Base-by-base conservation (phyloP, 495 filamentous ascomycete species). In the Xylaria curta region DNA sequence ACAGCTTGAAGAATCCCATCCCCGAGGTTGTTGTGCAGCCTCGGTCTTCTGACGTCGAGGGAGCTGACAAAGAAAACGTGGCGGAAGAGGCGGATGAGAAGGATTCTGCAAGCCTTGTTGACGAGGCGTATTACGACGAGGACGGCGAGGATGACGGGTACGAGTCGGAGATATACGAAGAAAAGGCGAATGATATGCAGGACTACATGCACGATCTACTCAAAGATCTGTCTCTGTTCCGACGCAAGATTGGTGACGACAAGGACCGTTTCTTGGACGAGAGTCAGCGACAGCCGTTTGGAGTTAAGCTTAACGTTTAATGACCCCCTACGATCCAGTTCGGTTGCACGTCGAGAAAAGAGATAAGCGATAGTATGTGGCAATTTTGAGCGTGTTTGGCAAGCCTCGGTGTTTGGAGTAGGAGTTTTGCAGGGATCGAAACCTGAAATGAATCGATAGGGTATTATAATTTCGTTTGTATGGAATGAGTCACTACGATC, bases 1-100 rank as follows among this genome's bases (percentile, higher is more conserved):
- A 97, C 42, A 93, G 90, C 73, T 75, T 98, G 47, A 93, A 91
- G 82, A 97, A 98, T 79, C 95, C 96, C 0, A 97, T 98, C 70
- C 89, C 88, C 6, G 73, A 79, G 40, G 80, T 91, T 13, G 80
- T 81, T 7, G 79, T 81, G 17, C 67, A 68, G 15, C 67, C 67
- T 46, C 54, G 7, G 24, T 38, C 67, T 28, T 51, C 63, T 44
- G 72, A 68, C 8, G 33, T 31, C 15, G 59, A 69, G 21, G 82
- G 75, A 28, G 62, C 38, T 10, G 75, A 64, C 65, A 79, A 70
- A 71, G 87, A 46, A 77, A 81, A 66, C 56, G 51, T 8, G 15
- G 72, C 54, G 40, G 72, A 47, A 56, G 78, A 77, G 70, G 49
- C 13, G 0, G 63, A 61, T 7, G 74, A 40, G 13, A 64, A 47